Evolutionary conservation across 176 grass and related monocot genomes (phyloP), one percentile per base, ranked within the genome.

Genomic region (Bothriochloa decipiens): DNA sequence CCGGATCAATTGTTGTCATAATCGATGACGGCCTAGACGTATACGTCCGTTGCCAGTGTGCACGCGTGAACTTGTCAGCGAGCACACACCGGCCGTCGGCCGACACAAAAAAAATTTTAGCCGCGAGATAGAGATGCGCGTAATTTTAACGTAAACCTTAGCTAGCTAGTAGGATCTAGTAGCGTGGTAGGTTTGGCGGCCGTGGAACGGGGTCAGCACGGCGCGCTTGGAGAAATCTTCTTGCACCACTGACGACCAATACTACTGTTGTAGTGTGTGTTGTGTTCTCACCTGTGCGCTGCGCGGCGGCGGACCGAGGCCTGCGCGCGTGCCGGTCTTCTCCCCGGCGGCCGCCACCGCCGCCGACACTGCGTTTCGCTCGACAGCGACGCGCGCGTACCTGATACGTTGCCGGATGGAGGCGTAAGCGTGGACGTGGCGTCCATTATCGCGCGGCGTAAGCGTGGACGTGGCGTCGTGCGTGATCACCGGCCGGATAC

Each of bases 261-360:
- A 32, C 29, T 32, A 32, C 29, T 32, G 29, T 32, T 32, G 2
- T 6, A 37, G 36, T 37, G 36, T 37, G 5, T 40, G 3, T 6
- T 28, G 22, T 32, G 78, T 75, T 75, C 71, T 37, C 81, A 83
- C 81, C 49, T 46, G 81, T 6, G 39, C 39, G 39, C 39, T 6
- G 36, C 53, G 37, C 26, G 50, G 68, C 14, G 65, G 7, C 23
- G 47, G 27, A 37, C 36, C 36, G 36, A 4, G 36, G 36, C 36
- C 36, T 50, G 47, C 14, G 47, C 50, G 50, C 18, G 50, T 53
- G 50, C 50, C 47, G 47, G 29, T 13, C 4, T 50, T 4, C 15
- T 55, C 52, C 52, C 68, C n/a, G 58, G 58, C 22, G 43, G 72
- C 45, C 11, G 28, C 78, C 45, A 39, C 45, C 79, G 25, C 65